Conservation (phyloP, 2,329 filamentous ascomycete species). For the Podosphaera aphanis region DNA sequence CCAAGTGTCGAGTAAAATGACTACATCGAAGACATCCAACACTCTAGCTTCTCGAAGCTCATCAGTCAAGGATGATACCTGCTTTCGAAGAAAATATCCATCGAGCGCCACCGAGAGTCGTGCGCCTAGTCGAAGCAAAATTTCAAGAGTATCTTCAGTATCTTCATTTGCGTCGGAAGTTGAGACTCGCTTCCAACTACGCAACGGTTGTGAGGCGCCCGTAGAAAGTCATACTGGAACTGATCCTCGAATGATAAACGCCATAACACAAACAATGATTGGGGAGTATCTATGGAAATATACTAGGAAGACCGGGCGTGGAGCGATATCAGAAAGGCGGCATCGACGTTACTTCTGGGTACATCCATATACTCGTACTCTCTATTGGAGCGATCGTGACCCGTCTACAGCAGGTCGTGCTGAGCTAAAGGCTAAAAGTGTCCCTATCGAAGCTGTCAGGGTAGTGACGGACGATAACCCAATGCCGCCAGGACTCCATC, state of each 20-base stretch:
- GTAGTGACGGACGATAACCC: constrained; percentile 89
- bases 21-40: constrained; percentile 37
- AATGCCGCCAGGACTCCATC: constrained; percentile 79
- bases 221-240: constrained; percentile 33
- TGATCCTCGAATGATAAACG: constrained; percentile 95
- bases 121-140: constrained; percentile 21
- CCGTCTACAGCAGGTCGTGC: constrained; percentile 55
- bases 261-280: constrained; percentile 98
- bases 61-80: constrained; percentile 30
- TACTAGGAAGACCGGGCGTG: constrained; percentile 78
- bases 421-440: constrained; percentile 65
- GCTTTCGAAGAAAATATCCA: constrained; percentile 24
- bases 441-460: constrained; percentile 71
- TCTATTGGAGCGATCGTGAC: constrained; percentile 92
- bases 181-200: constrained; percentile 71
- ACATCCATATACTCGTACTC: constrained; percentile 81
- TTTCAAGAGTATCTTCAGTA: constrained; percentile 55
- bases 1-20: constrained; percentile 17
- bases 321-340: constrained; percentile 66
- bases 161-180: constrained; percentile 92
- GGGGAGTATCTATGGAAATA: constrained; percentile 99
- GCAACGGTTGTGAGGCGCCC: constrained; percentile 24
- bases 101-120: constrained; percentile 27
- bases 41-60: constrained; percentile 21
- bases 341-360: constrained; percentile 98